These are phyloP conservation scores for Biscutella laevigata DNA, from an alignment of 441 rosid genomes.

Conservation along the genomic window DNA sequence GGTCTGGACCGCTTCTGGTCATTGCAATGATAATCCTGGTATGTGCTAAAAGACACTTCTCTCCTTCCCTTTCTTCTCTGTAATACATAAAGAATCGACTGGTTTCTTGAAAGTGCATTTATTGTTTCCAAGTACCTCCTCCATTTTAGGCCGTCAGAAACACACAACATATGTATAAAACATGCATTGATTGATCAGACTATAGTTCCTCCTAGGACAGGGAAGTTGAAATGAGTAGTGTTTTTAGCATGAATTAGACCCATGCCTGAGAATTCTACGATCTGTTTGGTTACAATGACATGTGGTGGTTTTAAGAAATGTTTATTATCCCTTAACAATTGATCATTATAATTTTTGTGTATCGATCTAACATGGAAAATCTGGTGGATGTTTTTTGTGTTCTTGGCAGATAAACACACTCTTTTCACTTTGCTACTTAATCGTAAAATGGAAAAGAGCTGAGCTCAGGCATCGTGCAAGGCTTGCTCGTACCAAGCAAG, in stretches of 20 bases:
- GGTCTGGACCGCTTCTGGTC: constrained; percentile 92
- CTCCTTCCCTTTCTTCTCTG: not conserved
- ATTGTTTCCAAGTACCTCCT: not conserved
- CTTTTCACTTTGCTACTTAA: constrained; percentile 62
- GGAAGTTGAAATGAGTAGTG: not conserved
- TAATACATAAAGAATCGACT: not conserved
- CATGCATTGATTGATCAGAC: not conserved
- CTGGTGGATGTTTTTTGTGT: not conserved
- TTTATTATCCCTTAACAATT: too few relatives aligned
- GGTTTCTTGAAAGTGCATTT: not conserved
- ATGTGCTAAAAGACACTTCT: constrained; percentile 12
- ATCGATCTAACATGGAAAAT: not conserved
- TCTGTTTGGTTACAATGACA: not conserved
- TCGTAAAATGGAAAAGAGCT: constrained; percentile 88
- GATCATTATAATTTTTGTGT: too few relatives aligned
- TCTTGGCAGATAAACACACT: constrained; percentile 71
- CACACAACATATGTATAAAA: not conserved
- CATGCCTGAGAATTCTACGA: not conserved
- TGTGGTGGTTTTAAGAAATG: not conserved
- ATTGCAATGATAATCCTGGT: constrained; percentile 80
- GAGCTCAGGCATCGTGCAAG: constrained; percentile 89
- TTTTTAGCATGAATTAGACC: not conserved
- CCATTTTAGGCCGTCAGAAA: not conserved
- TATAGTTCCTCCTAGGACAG: not conserved
- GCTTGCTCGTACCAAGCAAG: constrained; percentile 60